Conservation (phyloP, 257 asterid species). For the Lantana camara region DNA sequence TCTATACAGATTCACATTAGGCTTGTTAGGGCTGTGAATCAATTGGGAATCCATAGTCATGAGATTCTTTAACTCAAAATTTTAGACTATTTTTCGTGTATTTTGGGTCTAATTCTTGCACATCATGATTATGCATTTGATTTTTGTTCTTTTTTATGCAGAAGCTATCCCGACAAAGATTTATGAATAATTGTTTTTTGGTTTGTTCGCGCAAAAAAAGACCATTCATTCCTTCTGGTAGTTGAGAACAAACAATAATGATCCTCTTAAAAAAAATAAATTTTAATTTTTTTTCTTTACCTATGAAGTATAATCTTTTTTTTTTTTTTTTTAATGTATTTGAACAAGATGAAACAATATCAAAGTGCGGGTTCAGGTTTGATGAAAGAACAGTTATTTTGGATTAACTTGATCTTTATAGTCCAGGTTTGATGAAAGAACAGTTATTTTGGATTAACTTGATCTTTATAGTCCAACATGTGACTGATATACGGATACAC, state of each 20-base stretch:
- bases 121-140: background rate
- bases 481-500: too few species aligned
- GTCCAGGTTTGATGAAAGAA: too few species aligned
- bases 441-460: too few species aligned
- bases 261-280: too few species aligned
- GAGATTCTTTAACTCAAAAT: constrained; percentile 29
- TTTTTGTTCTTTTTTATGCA: constrained; percentile 33
- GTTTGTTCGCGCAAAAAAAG: background rate
- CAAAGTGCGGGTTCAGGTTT: constrained; percentile 54
- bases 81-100: background rate
- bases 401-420: too few species aligned
- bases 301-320: too few species aligned
- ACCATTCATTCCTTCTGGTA: background rate
- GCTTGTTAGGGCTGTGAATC: constrained; percentile 79
- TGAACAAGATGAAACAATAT: constrained; percentile 60
- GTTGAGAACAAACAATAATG: too few species aligned
- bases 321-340: too few species aligned
- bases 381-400: too few species aligned
- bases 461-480: too few species aligned
- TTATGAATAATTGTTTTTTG: constrained; percentile 29
- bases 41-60: constrained; percentile 90
- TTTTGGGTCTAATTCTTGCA: constrained; percentile 15
- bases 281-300: constrained; percentile 12
- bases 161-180: constrained; percentile 93
- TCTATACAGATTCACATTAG: constrained; percentile 89